Base-by-base conservation (phyloP, 2,329 filamentous ascomycete genomes). In the Fusarium napiforme region DNA sequence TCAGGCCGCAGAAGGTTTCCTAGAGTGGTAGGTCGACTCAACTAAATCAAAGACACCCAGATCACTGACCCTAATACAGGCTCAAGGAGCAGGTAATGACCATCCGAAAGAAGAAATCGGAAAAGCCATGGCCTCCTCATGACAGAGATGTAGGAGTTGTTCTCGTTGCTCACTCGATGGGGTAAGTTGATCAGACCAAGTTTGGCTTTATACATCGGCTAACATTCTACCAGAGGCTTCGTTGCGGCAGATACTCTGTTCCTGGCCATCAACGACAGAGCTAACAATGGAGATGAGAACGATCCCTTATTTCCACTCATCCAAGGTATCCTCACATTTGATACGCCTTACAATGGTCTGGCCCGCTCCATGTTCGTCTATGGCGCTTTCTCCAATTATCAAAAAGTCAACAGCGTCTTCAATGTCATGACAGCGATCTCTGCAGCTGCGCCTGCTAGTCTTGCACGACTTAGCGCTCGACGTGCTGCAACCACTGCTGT, bases 191-290 rank as follows among this genome's bases (percentile, higher is more conserved):
- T 42, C 15, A 5, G 26, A 7, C 9, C 34, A 26, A n/a, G 6
- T 19, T 16, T 15, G 10, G 5, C 5, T 16, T 30, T 14, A 6
- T 9, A 2, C 23, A n/a, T 21, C 7, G 2, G n/a, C 69, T 76
- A n/a, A 76, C 68, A 40, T 4, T 9, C 0, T 16, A 26, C 61
- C 57, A 88, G 87, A 46, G 95, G 95, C 42, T 96, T 97, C 72
- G 93, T 97, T 14, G 94, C 93, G 11, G 93, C 93, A 4, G 94
- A 97, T 75, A 88, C 92, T 0, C 86, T 97, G n/a, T 89, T 96
- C 73, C 88, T 92, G 32, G 87, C 94, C 46, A 79, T 93, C 47
- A 88, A 91, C 67, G 93, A 93, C 74, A 86, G 90, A 67, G 86
- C 88, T 0, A 78, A 74, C 42, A 78, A 80, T n/a, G 66, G 79